phyloP scores from a whole-genome alignment of 805 yeast genomes.

The Spathaspora girioi region DNA sequence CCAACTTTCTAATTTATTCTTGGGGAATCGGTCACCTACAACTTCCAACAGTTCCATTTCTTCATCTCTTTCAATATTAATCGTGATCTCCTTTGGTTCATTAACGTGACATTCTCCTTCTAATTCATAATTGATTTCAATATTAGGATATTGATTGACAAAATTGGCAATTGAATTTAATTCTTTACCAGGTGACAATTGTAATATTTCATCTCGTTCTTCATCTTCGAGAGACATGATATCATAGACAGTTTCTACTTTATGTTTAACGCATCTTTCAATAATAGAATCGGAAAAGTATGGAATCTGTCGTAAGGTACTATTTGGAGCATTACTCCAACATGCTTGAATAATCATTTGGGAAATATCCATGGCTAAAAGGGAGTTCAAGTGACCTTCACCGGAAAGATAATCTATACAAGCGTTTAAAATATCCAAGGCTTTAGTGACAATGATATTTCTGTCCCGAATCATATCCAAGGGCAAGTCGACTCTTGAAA shows the following conservation, averaged over 20 bases:
- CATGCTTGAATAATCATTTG: conserved; percentile 87
- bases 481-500: conserved; percentile 62
- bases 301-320: conserved; percentile 75
- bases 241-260: conserved; percentile 75
- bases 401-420: conserved; percentile 73
- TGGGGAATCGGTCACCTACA: conserved; percentile 57
- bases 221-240: conserved; percentile 79
- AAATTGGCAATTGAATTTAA: conserved; percentile 74
- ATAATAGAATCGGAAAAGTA: conserved; percentile 50
- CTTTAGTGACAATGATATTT: conserved; percentile 44
- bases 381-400: conserved; percentile 75
- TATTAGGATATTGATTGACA: conserved; percentile 85
- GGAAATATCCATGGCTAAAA: conserved; percentile 78
- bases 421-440: conserved; percentile 56
- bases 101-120: conserved; percentile 37
- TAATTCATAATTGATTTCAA: conserved; percentile 61
- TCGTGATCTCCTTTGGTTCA: conserved; percentile 44
- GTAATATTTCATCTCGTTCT: conserved; percentile 59
- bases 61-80: conserved; percentile 67
- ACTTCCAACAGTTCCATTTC: conserved; percentile 64
- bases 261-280: conserved; percentile 47
- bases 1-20: conserved; percentile 66
- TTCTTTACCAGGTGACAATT: conserved; percentile 35
- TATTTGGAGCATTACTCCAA: conserved; percentile 62
- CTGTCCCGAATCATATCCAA: conserved; percentile 58